Evolutionary conservation across 495 filamentous ascomycete species (phyloP).

Genomic region (Aspergillus cavernicola): DNA sequence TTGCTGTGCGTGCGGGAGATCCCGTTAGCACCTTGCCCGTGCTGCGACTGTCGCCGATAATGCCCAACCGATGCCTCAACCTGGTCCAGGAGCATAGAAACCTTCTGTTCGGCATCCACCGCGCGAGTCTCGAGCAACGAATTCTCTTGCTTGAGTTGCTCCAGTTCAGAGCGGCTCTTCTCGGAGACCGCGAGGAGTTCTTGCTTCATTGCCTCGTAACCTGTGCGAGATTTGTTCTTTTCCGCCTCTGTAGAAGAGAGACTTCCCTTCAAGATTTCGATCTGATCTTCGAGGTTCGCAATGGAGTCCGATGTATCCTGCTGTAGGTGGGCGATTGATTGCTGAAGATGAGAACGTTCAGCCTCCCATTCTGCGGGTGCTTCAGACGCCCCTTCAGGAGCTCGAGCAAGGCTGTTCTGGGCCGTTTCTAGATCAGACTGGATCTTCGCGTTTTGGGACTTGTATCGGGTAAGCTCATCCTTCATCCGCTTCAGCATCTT

Average conservation of each 20-base stretch:
- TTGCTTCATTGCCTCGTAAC: constrained; percentile 53
- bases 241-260: constrained; percentile 61
- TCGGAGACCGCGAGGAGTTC: constrained; percentile 54
- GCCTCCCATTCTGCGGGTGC: constrained; percentile 66
- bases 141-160: constrained; percentile 80
- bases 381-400: constrained; percentile 26
- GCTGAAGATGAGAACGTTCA: constrained; percentile 64
- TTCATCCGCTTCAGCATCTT: constrained; percentile 99
- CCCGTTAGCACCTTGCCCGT: constrained; percentile 37
- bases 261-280: constrained; percentile 62
- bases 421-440: constrained; percentile 70
- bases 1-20: constrained; percentile 44
- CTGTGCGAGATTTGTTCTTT: constrained; percentile 57
- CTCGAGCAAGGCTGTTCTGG: constrained; percentile 38
- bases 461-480: constrained; percentile 86
- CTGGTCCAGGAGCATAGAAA: constrained; percentile 87
- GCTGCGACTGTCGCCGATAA: constrained; percentile 77
- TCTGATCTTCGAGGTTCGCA: constrained; percentile 64
- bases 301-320: constrained; percentile 61
- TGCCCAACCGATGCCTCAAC: constrained; percentile 91
- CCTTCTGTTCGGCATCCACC: constrained; percentile 86
- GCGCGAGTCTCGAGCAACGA: constrained; percentile 72
- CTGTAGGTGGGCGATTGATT: constrained; percentile 65
- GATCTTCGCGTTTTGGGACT: constrained; percentile 75
- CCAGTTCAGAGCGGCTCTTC: constrained; percentile 64